These are phyloP conservation scores for Helotiales sp. DNA, from an alignment of 2,329 filamentous ascomycete genomes.

Conservation along the genomic window DNA sequence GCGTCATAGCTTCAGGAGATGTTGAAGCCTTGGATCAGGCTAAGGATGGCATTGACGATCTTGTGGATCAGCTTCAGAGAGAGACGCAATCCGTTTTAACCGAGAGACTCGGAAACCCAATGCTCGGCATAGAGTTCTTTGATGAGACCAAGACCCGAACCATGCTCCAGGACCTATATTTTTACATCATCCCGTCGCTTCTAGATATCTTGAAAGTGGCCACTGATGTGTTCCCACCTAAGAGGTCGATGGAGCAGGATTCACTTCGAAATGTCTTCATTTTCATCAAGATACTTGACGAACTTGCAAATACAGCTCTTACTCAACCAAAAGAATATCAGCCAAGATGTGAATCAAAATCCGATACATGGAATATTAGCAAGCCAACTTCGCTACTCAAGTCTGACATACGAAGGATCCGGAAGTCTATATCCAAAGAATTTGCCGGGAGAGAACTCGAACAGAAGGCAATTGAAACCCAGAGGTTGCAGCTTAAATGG, in stretches of 20 bases:
- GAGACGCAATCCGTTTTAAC: background rate
- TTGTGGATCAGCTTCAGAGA: background rate
- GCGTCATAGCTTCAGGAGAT: background rate
- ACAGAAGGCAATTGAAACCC: background rate
- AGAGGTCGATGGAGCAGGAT: background rate
- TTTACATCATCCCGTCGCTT: conserved; percentile 4
- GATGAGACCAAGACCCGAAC: background rate
- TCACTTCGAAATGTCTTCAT: background rate
- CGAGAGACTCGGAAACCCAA: background rate
- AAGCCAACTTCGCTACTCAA: conserved; percentile 3
- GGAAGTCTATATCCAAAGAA: background rate
- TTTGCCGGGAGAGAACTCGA: background rate
- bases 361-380: background rate
- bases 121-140: background rate
- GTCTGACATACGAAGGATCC: background rate
- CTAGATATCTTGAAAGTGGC: background rate
- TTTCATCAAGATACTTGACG: background rate
- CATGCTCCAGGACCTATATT: conserved; percentile 16
- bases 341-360: background rate
- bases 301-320: conserved; percentile 7
- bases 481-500: background rate
- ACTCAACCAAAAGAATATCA: background rate
- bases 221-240: conserved; percentile 3
- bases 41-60: background rate
- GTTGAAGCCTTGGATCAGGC: background rate